phyloP scores from a whole-genome alignment of 176 grass and related monocot genomes.

The Melocanna baccifera region DNA sequence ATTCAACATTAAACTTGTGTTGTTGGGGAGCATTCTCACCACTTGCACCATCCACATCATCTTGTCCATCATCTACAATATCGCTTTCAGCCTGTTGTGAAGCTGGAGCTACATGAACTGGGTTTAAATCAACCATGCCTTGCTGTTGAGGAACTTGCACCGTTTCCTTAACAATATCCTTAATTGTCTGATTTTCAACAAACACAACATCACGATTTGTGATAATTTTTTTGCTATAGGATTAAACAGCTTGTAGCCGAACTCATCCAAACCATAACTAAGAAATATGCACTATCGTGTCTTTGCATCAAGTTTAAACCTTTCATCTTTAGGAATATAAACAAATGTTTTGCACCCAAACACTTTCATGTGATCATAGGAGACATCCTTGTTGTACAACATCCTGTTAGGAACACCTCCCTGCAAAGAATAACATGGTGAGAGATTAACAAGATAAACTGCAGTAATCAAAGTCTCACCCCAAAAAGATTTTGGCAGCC shows the following conservation, averaged over 20 bases:
- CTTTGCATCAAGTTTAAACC: not conserved
- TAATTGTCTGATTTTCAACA: slow-evolving; percentile 9
- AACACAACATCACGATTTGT: not conserved
- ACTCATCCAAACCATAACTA: not conserved
- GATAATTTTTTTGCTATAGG: no score
- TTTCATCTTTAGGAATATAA: slow-evolving; percentile 6
- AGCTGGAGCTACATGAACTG: no score
- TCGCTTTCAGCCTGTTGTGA: no score
- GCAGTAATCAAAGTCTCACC: not conserved
- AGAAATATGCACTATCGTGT: not conserved
- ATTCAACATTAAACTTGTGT: no score
- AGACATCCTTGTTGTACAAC: not conserved
- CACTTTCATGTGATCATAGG: not conserved
- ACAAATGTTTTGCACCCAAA: slow-evolving; percentile 16
- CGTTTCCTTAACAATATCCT: slow-evolving; percentile 7
- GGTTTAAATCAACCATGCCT: no score
- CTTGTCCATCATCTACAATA: no score
- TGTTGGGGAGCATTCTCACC: no score
- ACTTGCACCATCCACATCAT: no score
- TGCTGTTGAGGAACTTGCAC: no score
- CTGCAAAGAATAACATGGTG: not conserved
- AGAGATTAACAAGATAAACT: slow-evolving; percentile 3
- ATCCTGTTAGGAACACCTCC: not conserved
- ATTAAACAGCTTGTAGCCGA: not conserved
- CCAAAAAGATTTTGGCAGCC: not conserved